phyloP scores from a whole-genome alignment of 1,284 basidiomycete species.

The Schizophyllum commune region DNA sequence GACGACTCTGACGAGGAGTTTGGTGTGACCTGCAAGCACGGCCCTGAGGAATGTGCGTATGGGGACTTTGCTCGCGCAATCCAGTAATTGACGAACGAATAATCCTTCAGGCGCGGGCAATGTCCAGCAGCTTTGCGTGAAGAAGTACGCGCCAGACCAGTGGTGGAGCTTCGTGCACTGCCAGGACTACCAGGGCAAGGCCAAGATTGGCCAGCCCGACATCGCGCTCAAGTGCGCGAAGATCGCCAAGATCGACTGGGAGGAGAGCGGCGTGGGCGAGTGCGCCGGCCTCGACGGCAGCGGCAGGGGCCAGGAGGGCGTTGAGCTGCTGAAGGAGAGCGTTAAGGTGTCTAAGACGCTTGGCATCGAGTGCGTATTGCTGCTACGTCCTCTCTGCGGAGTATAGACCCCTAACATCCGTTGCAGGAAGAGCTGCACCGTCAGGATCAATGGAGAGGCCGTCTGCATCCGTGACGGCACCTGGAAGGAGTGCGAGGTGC shows the following conservation, averaged over 20 bases:
- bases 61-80: background rate
- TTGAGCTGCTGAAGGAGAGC: slow-evolving; percentile 54
- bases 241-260: slow-evolving; percentile 63
- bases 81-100: background rate
- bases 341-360: slow-evolving; percentile 38
- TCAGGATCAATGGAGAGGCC: slow-evolving; percentile 61
- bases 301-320: slow-evolving; percentile 52
- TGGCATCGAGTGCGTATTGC: slow-evolving; percentile 45
- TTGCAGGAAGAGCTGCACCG: slow-evolving; percentile 74
- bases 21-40: slow-evolving; percentile 76
- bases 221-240: slow-evolving; percentile 61
- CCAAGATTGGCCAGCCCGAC: slow-evolving; percentile 58
- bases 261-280: slow-evolving; percentile 43
- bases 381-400: slow-evolving; percentile 1
- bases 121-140: slow-evolving; percentile 76
- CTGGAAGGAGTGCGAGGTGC: slow-evolving; percentile 82
- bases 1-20: slow-evolving; percentile 58
- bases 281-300: slow-evolving; percentile 54
- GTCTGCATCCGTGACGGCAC: slow-evolving; percentile 72
- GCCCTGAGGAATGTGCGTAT: slow-evolving; percentile 54
- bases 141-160: slow-evolving; percentile 41
- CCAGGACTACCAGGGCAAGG: slow-evolving; percentile 64
- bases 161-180: slow-evolving; percentile 77
- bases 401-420: slow-evolving; percentile 2
- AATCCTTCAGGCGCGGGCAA: slow-evolving; percentile 48